phyloP scores from a whole-genome alignment of 192 early-diverging fungal species.

The Coemansia sp. region DNA sequence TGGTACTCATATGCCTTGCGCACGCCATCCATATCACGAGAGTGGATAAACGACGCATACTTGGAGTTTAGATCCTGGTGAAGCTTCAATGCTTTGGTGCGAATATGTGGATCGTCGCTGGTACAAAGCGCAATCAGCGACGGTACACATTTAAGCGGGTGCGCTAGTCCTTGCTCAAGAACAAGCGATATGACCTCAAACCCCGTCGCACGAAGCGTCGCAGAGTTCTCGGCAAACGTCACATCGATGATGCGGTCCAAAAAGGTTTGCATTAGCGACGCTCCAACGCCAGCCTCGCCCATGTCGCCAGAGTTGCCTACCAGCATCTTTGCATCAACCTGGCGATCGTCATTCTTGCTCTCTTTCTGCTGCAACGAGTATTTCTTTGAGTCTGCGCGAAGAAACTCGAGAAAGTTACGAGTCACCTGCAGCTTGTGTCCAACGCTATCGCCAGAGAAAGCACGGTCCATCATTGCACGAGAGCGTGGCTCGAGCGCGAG shows the following conservation, averaged over 20 bases:
- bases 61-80: conserved; percentile 79
- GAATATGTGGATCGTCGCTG: conserved; percentile 60
- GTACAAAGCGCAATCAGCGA: conserved; percentile 84
- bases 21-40: conserved; percentile 76
- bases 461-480: conserved; percentile 65
- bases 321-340: conserved; percentile 72
- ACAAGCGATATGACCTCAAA: conserved; percentile 83
- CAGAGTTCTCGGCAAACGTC: conserved; percentile 58
- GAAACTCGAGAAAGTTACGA: conserved; percentile 68
- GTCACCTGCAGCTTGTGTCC: conserved; percentile 69
- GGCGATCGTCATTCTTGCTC: conserved; percentile 30
- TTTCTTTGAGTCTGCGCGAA: conserved; percentile 63
- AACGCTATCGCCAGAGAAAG: conserved; percentile 55
- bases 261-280: conserved; percentile 88
- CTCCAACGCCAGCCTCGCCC: conserved; percentile 82
- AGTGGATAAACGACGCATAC: conserved; percentile 87
- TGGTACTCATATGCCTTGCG: conserved; percentile 75
- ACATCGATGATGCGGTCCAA: conserved; percentile 74
- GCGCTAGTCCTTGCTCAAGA: conserved; percentile 86
- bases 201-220: conserved; percentile 64
- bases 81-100: conserved; percentile 69
- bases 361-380: conserved; percentile 55
- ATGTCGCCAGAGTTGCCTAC: conserved; percentile 82
- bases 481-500: conserved; percentile 60
- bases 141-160: conserved; percentile 90